phyloP scores from a whole-genome alignment of 176 grass and related monocot genomes.

The Carex pumila region DNA sequence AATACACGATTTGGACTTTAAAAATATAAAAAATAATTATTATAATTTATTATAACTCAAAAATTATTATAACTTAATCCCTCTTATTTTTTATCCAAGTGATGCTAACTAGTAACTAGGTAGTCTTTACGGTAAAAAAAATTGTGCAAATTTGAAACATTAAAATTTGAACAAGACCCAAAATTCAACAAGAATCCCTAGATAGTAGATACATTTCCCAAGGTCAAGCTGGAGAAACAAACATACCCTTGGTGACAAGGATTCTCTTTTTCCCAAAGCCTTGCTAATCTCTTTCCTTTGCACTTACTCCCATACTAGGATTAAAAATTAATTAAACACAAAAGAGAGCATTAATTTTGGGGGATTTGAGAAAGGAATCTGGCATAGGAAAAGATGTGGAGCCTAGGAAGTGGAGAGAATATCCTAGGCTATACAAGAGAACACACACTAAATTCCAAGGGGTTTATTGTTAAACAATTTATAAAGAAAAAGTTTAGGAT shows the following conservation, averaged over 20 bases:
- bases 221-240: slow-evolving; percentile 71
- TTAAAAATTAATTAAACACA: background rate
- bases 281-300: slow-evolving; percentile 9
- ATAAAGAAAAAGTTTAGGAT: slow-evolving; percentile 34
- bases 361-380: slow-evolving; percentile 66
- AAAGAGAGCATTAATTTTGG: slow-evolving; percentile 3
- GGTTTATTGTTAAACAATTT: slow-evolving; percentile 38
- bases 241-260: slow-evolving; percentile 88
- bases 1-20: too few relatives aligned
- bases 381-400: slow-evolving; percentile 51
- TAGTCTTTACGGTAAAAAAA: background rate
- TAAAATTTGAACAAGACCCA: background rate
- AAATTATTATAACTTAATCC: too few relatives aligned
- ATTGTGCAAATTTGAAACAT: background rate
- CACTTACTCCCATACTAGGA: background rate
- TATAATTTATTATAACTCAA: too few relatives aligned
- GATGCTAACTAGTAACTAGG: background rate
- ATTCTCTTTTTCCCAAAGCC: slow-evolving; percentile 59
- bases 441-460: slow-evolving; percentile 82
- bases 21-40: too few relatives aligned
- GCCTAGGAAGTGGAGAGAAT: slow-evolving; percentile 49
- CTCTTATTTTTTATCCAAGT: background rate
- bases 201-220: slow-evolving; percentile 5
- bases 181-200: slow-evolving; percentile 8
- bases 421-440: slow-evolving; percentile 58